Base-by-base conservation (phyloP, 192 early-diverging fungal genomes). In the Backusella sp. region DNA sequence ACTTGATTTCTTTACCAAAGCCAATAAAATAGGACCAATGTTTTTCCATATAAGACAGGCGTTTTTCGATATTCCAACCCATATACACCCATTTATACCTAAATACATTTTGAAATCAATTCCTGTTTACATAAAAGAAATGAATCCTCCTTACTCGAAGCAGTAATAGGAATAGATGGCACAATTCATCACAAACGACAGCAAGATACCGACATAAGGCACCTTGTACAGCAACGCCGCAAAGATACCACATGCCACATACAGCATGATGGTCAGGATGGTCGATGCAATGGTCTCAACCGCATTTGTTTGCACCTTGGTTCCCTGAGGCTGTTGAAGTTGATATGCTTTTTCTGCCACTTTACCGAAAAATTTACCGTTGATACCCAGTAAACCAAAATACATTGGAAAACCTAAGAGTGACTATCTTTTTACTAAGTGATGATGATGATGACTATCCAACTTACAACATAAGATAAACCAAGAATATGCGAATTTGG, bases 1-100 rank as follows among this genome's bases (percentile, higher is more conserved):
- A 28, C 28, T 28, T 28, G 28, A 28, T 28, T 32, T 32, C 32
- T 70, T 70, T 75, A 76, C 80, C 80, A 56, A 82, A 82, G 1
- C 80, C 80, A 17, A 82, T 37, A 39, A 82, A 82, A n/a, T 69
- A 82, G 6, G 80, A 59, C 80, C 80, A 82, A 46, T 82, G 76
- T 15, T 68, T 68, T 21, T 82, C 80, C 32, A 82, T 62, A 32
- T 68, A 82, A 14, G 74, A 36, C 35, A 76, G 28, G 15, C 80
- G 49, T 9, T 76, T 70, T 23, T 82, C 80, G 39, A 82, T 39
- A 19, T 65, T 78, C 70, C 73, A 73, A 15, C 74, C 74, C 32
- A 73, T 21, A 56, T 77, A 76, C 8, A 76, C 36, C 80, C 80
- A 82, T 70, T 73, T 71, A 32, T 76, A 82, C 62, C 80, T 82